phyloP scores from a whole-genome alignment of 345 rosid species.

The Brassica incana region DNA sequence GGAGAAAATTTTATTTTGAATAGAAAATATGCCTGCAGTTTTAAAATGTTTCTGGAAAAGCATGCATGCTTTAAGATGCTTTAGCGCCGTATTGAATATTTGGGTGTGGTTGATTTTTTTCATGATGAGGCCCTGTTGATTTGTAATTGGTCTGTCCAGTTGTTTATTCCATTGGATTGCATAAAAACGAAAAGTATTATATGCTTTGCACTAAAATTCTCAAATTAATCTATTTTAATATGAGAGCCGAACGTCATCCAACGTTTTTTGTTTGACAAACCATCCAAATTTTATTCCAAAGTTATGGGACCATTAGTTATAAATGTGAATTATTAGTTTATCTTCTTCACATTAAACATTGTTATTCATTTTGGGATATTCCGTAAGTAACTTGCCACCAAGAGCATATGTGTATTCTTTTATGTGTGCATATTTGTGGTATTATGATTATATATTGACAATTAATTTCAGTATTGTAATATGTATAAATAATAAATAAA shows the following conservation, averaged over 20 bases:
- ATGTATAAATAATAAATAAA: background rate
- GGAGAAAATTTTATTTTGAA: background rate
- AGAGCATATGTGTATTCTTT: background rate
- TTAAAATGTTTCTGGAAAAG: conserved; percentile 17
- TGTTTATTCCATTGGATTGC: background rate
- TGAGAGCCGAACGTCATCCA: background rate
- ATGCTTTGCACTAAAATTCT: background rate
- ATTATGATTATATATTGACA: background rate
- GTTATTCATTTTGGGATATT: background rate
- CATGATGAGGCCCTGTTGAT: conserved; percentile 34
- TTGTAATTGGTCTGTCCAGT: conserved; percentile 18
- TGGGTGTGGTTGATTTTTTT: conserved; percentile 9
- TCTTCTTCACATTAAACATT: background rate
- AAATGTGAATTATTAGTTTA: background rate
- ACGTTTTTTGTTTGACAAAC: background rate
- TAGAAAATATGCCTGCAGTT: background rate
- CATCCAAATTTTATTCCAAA: conserved; percentile 21
- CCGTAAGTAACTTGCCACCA: conserved; percentile 13
- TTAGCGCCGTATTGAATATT: conserved; percentile 34
- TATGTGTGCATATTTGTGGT: too few relatives aligned
- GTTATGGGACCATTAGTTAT: conserved; percentile 12
- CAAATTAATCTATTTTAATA: background rate
- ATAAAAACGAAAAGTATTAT: background rate
- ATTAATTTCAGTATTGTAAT: background rate
- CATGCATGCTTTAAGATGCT: conserved; percentile 42